Percentiles rank a stretch among this genome's conserved stretches.
These are phyloP conservation scores for Leucosporidium scottii DNA, from an alignment of 768 basidiomycete genomes.

Conservation along the genomic window DNA sequence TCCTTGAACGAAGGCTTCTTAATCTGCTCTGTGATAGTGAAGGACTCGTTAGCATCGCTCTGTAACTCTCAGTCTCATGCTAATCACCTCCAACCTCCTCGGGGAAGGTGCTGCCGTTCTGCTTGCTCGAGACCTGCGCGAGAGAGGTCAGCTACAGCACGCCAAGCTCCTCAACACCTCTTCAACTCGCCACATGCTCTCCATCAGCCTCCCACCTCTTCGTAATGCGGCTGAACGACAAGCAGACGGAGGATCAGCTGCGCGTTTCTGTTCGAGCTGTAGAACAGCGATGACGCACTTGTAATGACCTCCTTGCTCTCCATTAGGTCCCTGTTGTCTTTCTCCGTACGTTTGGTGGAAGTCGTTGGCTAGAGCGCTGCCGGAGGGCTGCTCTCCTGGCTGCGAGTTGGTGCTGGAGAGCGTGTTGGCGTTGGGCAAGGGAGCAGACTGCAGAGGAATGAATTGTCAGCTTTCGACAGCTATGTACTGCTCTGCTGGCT, in stretches of 20 bases:
- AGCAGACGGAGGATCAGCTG: background rate
- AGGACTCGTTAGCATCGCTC: background rate
- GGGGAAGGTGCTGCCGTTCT: background rate
- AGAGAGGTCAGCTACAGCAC: no score
- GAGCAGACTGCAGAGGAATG: no score
- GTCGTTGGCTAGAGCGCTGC: no score
- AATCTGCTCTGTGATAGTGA: background rate
- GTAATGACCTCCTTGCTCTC: background rate
- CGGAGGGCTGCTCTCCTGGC: no score
- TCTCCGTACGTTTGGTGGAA: no score
- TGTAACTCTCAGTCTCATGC: background rate
- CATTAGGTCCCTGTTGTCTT: no score
- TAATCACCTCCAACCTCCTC: conserved; percentile 5
- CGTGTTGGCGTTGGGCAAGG: no score
- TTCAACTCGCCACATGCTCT: background rate
- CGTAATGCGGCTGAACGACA: background rate
- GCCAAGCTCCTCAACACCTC: no score
- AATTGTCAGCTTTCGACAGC: no score
- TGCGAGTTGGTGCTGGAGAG: no score
- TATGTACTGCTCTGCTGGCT: no score
- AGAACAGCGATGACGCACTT: background rate
- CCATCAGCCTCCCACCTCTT: background rate
- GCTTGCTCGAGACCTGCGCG: background rate
- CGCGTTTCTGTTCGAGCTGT: background rate
- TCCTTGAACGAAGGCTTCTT: conserved; percentile 11